Base-by-base conservation (phyloP, 2,329 filamentous ascomycete genomes). In the Cytospora leucostoma region DNA sequence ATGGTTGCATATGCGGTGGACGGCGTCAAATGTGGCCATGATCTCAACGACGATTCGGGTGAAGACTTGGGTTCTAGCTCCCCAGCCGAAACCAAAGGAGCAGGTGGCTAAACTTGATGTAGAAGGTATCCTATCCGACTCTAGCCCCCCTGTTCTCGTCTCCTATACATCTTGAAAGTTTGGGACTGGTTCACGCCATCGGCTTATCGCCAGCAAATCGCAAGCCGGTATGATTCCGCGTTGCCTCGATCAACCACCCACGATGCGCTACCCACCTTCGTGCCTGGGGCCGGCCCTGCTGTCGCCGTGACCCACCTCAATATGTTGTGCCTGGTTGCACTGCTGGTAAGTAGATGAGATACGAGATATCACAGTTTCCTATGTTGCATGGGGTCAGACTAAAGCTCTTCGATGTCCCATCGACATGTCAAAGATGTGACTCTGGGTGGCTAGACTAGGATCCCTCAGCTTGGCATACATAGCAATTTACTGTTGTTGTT, bases 281-380 rank as follows among this genome's bases (percentile, higher is more conserved):
- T n/a, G 17, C 17, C 40, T 44, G 44, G 44, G n/a, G 44, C 13
- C 44, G 44, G n/a, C 44, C n/a, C 5, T 47, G 44, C 7, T 47
- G 44, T 19, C 11, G 17, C 44, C 10, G 5, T 47, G 44, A 21
- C 44, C 44, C 44, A 47, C 44, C 44, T 21, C 10, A 47, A 17
- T 11, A 47, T 47, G 44, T 27, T 47, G 58, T 61, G 51, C 34
- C 34, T 55, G 58, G 58, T 55, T 27, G 21, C 58, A 61, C 58
- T 49, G 38, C 58, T 50, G 38, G 34, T 13, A 44, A 40, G 50
- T 49, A 61, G 58, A 21, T 21, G 19, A 32, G 54, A 54, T 37
- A 55, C 58, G 58, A 61, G 57, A 52, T 55, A 53, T 61, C 15
- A 38, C 51, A 55, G 51, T 51, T 44, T 61, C 37, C 19, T 38